phyloP scores from a whole-genome alignment of 2,329 filamentous ascomycete species.

The Magnaporthiopsis poae region DNA sequence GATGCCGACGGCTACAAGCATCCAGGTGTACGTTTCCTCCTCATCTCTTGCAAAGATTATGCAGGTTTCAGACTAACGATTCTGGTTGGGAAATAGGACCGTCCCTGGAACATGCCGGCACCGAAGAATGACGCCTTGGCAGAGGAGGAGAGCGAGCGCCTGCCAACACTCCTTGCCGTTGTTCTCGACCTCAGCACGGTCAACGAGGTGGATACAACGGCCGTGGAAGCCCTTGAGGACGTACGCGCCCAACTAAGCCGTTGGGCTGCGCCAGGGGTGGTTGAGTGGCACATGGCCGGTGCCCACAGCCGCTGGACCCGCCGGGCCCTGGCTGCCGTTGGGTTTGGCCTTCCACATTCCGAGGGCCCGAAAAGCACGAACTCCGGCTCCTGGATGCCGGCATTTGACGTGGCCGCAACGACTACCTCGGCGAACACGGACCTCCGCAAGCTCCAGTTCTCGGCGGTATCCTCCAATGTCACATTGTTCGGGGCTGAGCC shows the following conservation, averaged over 20 bases:
- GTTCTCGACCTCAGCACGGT: conserved; percentile 90
- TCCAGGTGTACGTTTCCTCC: conserved; percentile 1
- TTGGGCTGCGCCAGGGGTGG: conserved; percentile 69
- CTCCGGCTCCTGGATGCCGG: neutral
- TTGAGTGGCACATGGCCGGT: conserved; percentile 91
- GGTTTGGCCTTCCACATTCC: conserved; percentile 52
- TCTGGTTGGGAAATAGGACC: conserved; percentile 22
- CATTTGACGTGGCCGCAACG: conserved; percentile 5
- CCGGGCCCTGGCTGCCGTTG: conserved; percentile 73
- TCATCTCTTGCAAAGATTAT: too few species aligned
- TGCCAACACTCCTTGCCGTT: conserved; percentile 42
- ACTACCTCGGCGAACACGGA: neutral
- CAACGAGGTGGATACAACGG: conserved; percentile 88
- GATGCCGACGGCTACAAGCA: conserved; percentile 23
- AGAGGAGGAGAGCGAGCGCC: conserved; percentile 14
- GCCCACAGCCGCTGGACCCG: conserved; percentile 86
- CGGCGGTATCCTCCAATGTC: neutral
- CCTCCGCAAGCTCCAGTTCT: neutral
- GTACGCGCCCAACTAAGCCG: conserved; percentile 86
- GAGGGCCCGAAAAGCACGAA: neutral
- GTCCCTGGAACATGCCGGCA: conserved; percentile 46
- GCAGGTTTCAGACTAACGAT: neutral
- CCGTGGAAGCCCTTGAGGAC: conserved; percentile 84
- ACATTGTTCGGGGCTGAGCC: neutral
- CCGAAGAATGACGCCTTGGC: conserved; percentile 20